These are phyloP conservation scores for Pneumocystis wakefieldiae DNA, from an alignment of 1,139 yeast species.

Conservation along the genomic window DNA sequence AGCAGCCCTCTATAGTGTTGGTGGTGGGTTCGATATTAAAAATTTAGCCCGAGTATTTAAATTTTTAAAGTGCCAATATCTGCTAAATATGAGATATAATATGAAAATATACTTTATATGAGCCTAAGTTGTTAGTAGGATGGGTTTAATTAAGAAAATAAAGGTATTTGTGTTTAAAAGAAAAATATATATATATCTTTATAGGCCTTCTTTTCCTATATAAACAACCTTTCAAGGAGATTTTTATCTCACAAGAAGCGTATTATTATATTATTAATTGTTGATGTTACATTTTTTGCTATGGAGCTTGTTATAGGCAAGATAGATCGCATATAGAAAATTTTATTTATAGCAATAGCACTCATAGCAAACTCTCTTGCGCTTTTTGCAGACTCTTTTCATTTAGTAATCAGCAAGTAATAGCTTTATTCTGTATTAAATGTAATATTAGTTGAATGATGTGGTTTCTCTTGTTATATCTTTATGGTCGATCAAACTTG, in stretches of 20 bases:
- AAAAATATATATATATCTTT: background rate
- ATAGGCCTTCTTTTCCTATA: background rate
- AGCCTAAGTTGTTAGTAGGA: too few relatives aligned
- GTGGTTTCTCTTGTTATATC: slow-evolving; percentile 81
- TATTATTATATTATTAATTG: slow-evolving; percentile 51
- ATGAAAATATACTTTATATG: too few relatives aligned
- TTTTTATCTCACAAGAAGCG: slow-evolving; percentile 43
- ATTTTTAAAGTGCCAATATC: too few relatives aligned
- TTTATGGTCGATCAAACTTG: slow-evolving; percentile 70
- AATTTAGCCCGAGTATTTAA: too few relatives aligned
- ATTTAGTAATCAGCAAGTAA: slow-evolving; percentile 37
- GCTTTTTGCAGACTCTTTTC: slow-evolving; percentile 88
- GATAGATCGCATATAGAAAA: slow-evolving; percentile 3
- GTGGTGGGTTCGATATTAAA: too few relatives aligned
- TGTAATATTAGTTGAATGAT: slow-evolving; percentile 46
- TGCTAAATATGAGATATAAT: too few relatives aligned
- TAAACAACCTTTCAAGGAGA: background rate
- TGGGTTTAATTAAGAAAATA: too few relatives aligned
- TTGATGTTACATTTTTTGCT: slow-evolving; percentile 74
- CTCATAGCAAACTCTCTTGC: slow-evolving; percentile 87
- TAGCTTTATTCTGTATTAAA: background rate
- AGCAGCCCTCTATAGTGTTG: too few relatives aligned
- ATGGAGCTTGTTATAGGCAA: slow-evolving; percentile 59
- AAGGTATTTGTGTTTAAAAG: background rate
- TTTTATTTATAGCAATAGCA: slow-evolving; percentile 15